Base-by-base conservation (phyloP, 129 eudicot genomes). In the Artemisia tridentata region DNA sequence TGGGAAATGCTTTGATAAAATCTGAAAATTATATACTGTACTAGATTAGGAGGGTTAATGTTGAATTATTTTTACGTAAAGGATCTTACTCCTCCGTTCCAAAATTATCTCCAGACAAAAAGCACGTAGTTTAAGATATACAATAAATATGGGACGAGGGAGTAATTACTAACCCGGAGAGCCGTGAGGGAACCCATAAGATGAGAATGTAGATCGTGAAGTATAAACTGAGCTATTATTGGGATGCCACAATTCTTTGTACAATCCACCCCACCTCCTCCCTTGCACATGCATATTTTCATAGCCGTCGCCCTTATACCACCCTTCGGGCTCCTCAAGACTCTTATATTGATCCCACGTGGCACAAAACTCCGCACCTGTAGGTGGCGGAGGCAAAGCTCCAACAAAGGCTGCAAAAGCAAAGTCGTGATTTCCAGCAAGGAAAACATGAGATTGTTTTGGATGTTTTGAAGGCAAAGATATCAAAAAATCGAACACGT, bases 101-200 rank as follows among this genome's bases (percentile, higher is more conserved):
- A n/a, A n/a, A n/a, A n/a, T n/a, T 29, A 29, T 29, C 34, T 29
- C 1, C 34, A 4, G 0, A 29, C 34, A 29, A 29, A 29, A 29
- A 29, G 31, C 34, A 29, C 34, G 34, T 29, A 29, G 34, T 29
- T 29, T 29, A 27, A 27, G 45, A 7, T 34, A 34, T 5, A 34
- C 10, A 34, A 38, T 38, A 38, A 38, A 38, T 38, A 38, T 38
- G 45, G 7, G 45, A 38, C 45, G 45, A 38, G 45, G 45, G 45
- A 38, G 45, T 38, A 38, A 38, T 38, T 38, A 38, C 11, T 38
- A 38, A 38, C 45, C 93, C 72, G 85, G 72, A 41, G 98, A 92
- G 1, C 98, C 96, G 73, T 88, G 98, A 51, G 89, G 81, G 63
- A 85, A 86, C 4, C 98, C 96, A 73, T 92, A 92, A 51, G 98